Conservation (phyloP, 176 grass and related monocot genomes). For the Hordeum marinum region DNA sequence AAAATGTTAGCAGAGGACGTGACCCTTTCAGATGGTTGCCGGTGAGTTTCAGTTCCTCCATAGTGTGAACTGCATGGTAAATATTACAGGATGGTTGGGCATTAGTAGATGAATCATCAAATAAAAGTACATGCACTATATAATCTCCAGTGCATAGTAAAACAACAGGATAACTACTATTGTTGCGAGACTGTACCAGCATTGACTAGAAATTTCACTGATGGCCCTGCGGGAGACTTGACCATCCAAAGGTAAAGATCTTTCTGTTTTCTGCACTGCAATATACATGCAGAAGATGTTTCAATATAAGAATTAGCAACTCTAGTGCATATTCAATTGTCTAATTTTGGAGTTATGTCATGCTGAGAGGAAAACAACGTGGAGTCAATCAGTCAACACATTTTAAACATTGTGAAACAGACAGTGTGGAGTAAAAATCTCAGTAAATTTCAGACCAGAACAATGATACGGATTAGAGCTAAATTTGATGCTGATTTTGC, state of each 20-base stretch:
- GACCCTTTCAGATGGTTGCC: conserved; percentile 96
- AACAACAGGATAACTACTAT: conserved; percentile 1
- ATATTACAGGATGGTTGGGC: neutral
- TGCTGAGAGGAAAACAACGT: neutral
- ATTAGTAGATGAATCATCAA: neutral
- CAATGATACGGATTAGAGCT: neutral
- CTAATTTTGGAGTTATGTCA: neutral
- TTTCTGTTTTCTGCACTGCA: conserved; percentile 80
- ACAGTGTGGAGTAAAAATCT: neutral
- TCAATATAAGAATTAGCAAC: neutral
- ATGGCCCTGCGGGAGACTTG: conserved; percentile 69
- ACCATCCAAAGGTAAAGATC: conserved; percentile 96
- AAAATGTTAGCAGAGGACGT: conserved; percentile 77
- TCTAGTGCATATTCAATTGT: neutral
- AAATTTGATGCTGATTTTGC: neutral
- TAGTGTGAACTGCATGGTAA: conserved; percentile 67
- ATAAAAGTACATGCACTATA: neutral
- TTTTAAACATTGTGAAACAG: neutral
- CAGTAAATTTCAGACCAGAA: neutral
- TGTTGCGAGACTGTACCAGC: conserved; percentile 50
- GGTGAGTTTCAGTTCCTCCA: conserved; percentile 97
- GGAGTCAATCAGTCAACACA: neutral
- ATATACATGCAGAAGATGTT: neutral
- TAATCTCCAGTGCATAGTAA: neutral
- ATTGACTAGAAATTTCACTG: conserved; percentile 85